These are phyloP conservation scores for Hypoxylon sp. DNA, from an alignment of 2,329 filamentous ascomycete genomes.

Conservation along the genomic window DNA sequence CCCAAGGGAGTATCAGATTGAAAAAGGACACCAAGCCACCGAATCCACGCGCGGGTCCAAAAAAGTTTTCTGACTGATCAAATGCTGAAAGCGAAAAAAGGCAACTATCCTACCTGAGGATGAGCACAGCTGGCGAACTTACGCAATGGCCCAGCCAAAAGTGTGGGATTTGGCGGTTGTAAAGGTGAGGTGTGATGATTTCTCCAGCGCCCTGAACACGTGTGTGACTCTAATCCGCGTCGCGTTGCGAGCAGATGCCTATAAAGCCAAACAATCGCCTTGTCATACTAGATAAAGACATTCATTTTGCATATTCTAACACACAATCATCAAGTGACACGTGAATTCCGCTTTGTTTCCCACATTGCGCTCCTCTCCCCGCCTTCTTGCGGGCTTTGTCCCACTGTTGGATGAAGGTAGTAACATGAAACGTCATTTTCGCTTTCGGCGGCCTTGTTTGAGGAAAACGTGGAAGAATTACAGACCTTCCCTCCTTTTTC, in stretches of 20 bases:
- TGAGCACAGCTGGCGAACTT: conserved; percentile 19
- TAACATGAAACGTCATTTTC: conserved; percentile 26
- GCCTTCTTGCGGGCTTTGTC: conserved; percentile 36
- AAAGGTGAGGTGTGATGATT: conserved; percentile 24
- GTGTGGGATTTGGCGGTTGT: conserved; percentile 16
- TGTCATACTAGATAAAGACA: conserved; percentile 40
- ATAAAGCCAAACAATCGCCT: conserved; percentile 38
- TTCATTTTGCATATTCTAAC: conserved; percentile 33
- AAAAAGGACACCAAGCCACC: conserved; percentile 23
- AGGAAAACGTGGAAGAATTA: background rate
- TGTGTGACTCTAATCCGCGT: conserved; percentile 30
- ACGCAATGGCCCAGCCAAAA: conserved; percentile 34
- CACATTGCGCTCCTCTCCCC: conserved; percentile 23
- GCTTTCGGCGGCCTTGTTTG: conserved; percentile 9
- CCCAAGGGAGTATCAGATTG: conserved; percentile 7
- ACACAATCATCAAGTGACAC: conserved; percentile 37
- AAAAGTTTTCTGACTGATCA: conserved; percentile 8
- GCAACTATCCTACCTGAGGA: conserved; percentile 34
- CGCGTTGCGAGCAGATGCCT: conserved; percentile 12
- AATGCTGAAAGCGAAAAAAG: conserved; percentile 29
- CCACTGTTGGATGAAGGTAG: conserved; percentile 32
- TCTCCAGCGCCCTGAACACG: conserved; percentile 17
- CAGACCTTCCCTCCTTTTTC: conserved; percentile 3
- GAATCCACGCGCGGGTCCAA: conserved; percentile 7
- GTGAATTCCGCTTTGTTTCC: conserved; percentile 36